Conservation (phyloP, 106 monocot species). For the Gastrodia elata region DNA sequence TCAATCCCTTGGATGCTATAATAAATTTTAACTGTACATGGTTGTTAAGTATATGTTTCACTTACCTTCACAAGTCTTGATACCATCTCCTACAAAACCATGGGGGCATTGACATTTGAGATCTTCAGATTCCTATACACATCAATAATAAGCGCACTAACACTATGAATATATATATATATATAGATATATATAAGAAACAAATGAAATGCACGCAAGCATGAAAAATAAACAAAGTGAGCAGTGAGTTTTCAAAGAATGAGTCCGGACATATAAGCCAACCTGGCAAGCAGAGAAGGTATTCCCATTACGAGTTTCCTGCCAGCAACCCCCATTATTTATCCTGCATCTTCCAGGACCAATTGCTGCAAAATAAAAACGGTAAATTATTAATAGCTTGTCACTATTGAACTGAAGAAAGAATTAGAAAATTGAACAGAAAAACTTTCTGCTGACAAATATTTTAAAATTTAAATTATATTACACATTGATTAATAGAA, state of each 20-base stretch:
- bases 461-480: not conserved
- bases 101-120: slow-evolving; percentile 71
- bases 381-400: not conserved
- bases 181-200: not conserved
- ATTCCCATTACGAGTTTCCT: slow-evolving; percentile 33
- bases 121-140: slow-evolving; percentile 48
- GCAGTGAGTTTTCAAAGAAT: not conserved
- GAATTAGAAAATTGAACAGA: not conserved
- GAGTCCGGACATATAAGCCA: not conserved
- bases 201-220: not conserved
- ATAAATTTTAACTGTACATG: not conserved
- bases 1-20: not conserved
- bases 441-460: not conserved
- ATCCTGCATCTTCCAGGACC: slow-evolving; percentile 87
- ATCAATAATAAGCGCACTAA: not conserved
- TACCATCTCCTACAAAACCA: slow-evolving; percentile 77
- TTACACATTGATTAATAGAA: not conserved
- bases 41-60: slow-evolving; percentile 7
- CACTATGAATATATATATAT: not conserved
- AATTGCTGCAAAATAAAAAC: slow-evolving; percentile 38
- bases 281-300: slow-evolving; percentile 90
- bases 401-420: not conserved
- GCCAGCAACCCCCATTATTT: slow-evolving; percentile 94
- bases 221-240: not conserved
- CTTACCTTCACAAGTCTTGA: slow-evolving; percentile 83